Base-by-base conservation (phyloP, 129 eudicot species). In the Lactuca sativa region DNA sequence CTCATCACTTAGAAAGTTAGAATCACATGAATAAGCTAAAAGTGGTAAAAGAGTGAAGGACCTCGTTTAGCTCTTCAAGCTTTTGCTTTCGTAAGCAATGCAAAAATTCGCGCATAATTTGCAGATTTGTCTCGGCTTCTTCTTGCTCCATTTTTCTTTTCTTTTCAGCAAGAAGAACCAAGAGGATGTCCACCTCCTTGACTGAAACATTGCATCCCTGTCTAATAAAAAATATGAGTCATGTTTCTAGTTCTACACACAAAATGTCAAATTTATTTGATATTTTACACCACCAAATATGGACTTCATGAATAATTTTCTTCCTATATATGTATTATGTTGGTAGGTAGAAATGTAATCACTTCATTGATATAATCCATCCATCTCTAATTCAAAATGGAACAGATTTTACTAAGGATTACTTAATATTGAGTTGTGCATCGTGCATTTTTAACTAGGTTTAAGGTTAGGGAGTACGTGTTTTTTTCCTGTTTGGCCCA, bases 201-300 rank as follows among this genome's bases (percentile, higher is more conserved):
- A 90, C 74, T n/a, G 99, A 95, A 40, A 85, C 89, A 16, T 87
- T 90, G 67, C 92, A 95, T 70, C 93, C 99, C 99, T 95, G 95
- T 83, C 87, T 87, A 86, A 80, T 78, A 78, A 77, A 61, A 52
- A 72, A 82, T 14, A 10, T 18, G 69, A 56, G 79, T 67, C 77
- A 66, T 66, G 63, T 78, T 74, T 78, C 31, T 37, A 68, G 21
- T 18, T 18, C 21, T 18, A 18, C 21, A 18, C 21, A 18, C 21
- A 18, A 18, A 61, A 30, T 12, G 44, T 40, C 32, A 14, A 62
- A 12, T n/a, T 47, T 67, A 40, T 7, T 40, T 40, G 6, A 40
- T 40, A 40, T 6, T 40, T 36, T 40, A 25, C 8, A 40, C 44
- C 9, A 40, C 44, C 7, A 6, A 32, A 59, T 30, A 59, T 33